Evolutionary conservation across 306 rosid species (phyloP).

Genomic region (Lathyrus sativus): DNA sequence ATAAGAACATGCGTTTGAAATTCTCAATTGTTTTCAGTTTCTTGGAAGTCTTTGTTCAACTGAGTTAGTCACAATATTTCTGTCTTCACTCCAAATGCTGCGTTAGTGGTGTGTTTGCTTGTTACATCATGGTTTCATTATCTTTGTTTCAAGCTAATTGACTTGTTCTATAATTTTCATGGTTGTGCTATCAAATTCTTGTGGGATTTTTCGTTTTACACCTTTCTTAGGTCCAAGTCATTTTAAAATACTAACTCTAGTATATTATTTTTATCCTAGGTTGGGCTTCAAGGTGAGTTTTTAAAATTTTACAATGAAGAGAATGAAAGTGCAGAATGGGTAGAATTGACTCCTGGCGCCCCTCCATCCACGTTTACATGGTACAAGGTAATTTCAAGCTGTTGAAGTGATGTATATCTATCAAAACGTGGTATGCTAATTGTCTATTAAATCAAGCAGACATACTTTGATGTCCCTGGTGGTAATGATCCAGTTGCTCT

Average conservation of each 20-base stretch:
- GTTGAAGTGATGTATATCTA: conserved; percentile 23
- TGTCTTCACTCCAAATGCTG: conserved; percentile 17
- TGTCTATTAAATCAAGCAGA: conserved; percentile 49
- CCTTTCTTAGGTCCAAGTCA: neutral
- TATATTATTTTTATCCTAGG: conserved; percentile 53
- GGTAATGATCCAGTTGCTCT: conserved; percentile 84
- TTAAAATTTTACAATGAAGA: conserved; percentile 61
- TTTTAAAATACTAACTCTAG: conserved; percentile 33
- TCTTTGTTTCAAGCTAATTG: conserved; percentile 19
- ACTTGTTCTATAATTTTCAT: conserved; percentile 15
- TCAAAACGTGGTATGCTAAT: conserved; percentile 18
- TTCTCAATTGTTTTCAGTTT: neutral
- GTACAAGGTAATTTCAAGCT: conserved; percentile 76
- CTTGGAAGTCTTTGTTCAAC: conserved; percentile 7
- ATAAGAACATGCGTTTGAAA: neutral
- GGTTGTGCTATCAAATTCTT: conserved; percentile 22
- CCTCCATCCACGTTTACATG: conserved; percentile 73
- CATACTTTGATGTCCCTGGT: conserved; percentile 75
- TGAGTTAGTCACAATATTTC: neutral
- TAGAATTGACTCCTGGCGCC: conserved; percentile 56
- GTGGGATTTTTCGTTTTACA: conserved; percentile 17
- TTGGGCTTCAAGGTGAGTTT: conserved; percentile 87
- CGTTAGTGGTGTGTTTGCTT: conserved; percentile 23
- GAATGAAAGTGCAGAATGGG: conserved; percentile 67
- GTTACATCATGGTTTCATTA: conserved; percentile 9